phyloP scores from a whole-genome alignment of 148 eudicot genomes.

The Selenicereus undatus region DNA sequence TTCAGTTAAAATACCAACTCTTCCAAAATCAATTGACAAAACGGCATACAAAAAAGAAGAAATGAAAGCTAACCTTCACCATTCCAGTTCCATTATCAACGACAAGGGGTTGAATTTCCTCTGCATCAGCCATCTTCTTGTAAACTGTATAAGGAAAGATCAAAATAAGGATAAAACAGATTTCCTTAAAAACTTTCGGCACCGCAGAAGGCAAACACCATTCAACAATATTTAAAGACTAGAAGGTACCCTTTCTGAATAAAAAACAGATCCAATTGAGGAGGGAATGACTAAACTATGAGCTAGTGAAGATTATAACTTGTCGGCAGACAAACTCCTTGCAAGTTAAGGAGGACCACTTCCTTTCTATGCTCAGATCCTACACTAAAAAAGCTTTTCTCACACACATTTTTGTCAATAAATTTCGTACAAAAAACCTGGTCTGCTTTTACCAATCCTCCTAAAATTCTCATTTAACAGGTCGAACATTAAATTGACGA shows the following conservation, averaged over 20 bases:
- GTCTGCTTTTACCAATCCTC: neutral
- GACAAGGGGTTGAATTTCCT: constrained; percentile 38
- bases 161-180: neutral
- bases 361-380: neutral
- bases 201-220: neutral
- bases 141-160: constrained; percentile 13
- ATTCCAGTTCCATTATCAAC: constrained; percentile 38
- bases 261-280: too few relatives aligned
- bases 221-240: neutral
- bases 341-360: neutral
- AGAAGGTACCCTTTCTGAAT: too few relatives aligned
- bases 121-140: constrained; percentile 28
- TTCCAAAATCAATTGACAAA: neutral
- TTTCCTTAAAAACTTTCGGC: too few relatives aligned
- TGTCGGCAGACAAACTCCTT: neutral
- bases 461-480: neutral
- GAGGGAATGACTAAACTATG: neutral
- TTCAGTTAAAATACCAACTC: neutral
- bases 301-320: neutral
- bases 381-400: neutral
- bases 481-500: neutral
- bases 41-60: neutral
- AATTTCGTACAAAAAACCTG: neutral
- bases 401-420: neutral
- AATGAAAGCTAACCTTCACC: constrained; percentile 24